A percentile compares a stretch with the other conserved stretches of the same genome.
phyloP scores from a whole-genome alignment of 176 grass and related monocot species.

The Aechmea fasciata region DNA sequence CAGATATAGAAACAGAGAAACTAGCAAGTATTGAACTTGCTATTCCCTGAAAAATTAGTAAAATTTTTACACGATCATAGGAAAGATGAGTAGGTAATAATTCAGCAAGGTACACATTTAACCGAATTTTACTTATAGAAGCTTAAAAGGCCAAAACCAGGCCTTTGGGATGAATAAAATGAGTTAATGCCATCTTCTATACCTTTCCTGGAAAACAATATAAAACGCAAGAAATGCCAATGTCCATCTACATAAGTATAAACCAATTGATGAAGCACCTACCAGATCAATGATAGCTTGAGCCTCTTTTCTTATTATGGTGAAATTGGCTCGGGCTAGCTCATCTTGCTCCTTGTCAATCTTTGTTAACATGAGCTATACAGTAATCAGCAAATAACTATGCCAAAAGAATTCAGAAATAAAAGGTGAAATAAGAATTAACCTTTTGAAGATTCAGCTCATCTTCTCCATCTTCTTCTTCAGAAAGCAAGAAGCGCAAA shows the following conservation, averaged over 20 bases:
- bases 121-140: no score
- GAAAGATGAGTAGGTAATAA: no score
- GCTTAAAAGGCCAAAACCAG: no score
- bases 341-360: conserved; percentile 84
- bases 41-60: no score
- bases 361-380: conserved; percentile 26
- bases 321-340: conserved; percentile 61
- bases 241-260: background rate
- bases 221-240: background rate
- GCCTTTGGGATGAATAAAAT: no score
- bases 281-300: conserved; percentile 83
- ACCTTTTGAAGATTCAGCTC: conserved; percentile 85
- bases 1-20: no score
- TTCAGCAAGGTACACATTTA: no score
- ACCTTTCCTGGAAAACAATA: no score
- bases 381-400: conserved; percentile 16
- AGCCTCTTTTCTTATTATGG: conserved; percentile 84
- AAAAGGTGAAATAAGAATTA: background rate
- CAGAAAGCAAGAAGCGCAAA: conserved; percentile 62
- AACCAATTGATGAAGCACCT: conserved; percentile 10
- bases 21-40: no score
- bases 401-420: background rate
- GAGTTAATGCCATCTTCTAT: no score
- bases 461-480: conserved; percentile 79
- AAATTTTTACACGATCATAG: no score